phyloP scores from a whole-genome alignment of 2,329 filamentous ascomycete species.

The Ophiostoma ulmi region DNA sequence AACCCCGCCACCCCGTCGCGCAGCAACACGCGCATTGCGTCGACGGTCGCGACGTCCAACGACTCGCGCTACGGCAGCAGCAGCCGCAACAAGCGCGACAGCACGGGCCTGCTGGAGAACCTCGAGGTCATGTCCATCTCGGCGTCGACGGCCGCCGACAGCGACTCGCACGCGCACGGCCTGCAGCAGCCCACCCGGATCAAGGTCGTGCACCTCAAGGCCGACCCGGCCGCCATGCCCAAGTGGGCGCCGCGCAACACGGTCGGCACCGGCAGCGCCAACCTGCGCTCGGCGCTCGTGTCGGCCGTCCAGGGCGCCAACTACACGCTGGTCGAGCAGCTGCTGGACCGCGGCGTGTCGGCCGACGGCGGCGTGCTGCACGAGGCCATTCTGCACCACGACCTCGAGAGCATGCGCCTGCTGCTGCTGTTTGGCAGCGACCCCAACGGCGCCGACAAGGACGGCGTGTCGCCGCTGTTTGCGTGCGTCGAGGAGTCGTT shows the following conservation, averaged over 20 bases:
- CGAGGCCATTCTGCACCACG: slow-evolving; percentile 48
- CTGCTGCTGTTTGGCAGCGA: slow-evolving; percentile 54
- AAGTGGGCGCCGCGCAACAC: slow-evolving; percentile 47
- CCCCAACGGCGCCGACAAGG: slow-evolving; percentile 47
- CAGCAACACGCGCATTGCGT: slow-evolving; percentile 23
- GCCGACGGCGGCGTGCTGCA: slow-evolving; percentile 48
- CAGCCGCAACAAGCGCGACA: slow-evolving; percentile 6
- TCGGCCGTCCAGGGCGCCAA: slow-evolving; percentile 54
- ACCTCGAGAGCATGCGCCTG: slow-evolving; percentile 50
- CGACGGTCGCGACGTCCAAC: slow-evolving; percentile 24
- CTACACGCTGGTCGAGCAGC: slow-evolving; percentile 51
- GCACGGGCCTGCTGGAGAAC: slow-evolving; percentile 22
- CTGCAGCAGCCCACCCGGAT: slow-evolving; percentile 32
- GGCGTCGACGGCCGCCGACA: slow-evolving; percentile 30
- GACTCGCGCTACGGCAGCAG: slow-evolving; percentile 21
- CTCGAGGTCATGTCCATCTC: slow-evolving; percentile 26
- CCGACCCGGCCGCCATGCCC: slow-evolving; percentile 48
- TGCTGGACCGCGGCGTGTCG: slow-evolving; percentile 54
- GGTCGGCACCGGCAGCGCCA: slow-evolving; percentile 40
- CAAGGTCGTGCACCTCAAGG: slow-evolving; percentile 47
- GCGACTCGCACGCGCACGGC: slow-evolving; percentile 29
- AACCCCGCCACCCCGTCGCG: neutral
- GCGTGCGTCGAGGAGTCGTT: slow-evolving; percentile 49
- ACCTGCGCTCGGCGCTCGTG: slow-evolving; percentile 45
- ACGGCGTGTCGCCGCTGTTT: slow-evolving; percentile 48